Base-by-base conservation (phyloP, 2,329 filamentous ascomycete genomes). In the Neoscytalidium dimidiatum region DNA sequence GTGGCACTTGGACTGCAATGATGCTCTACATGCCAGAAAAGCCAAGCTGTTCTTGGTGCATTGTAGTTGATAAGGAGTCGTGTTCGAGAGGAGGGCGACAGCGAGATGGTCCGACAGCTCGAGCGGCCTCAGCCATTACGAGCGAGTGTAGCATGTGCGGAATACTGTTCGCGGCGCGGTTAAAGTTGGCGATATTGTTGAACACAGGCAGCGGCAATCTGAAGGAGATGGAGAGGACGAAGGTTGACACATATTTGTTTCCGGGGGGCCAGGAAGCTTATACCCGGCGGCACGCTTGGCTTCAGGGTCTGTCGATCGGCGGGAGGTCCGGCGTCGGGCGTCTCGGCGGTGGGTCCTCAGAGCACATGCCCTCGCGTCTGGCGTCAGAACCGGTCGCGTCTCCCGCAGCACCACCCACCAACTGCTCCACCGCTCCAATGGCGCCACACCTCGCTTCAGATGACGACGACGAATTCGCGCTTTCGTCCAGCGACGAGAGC, bases 391-490 rank as follows among this genome's bases (percentile, higher is more conserved):
- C 26, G 4, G 23, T 31, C 14, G 48, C 26, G 26, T 29, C 26
- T 51, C 21, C 48, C 21, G 14, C n/a, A 31, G 23, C 48, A 29
- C 26, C 44, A 14, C 21, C 48, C 48, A 29, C 48, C 21, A 5
- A 21, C 44, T 28, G 44, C 44, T 48, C 44, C 44, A 28, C 44
- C 23, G 23, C 26, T 7, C 29, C 48, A 51, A 51, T 51, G 48
- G 26, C 48, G 48, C 48, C 48, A 29, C 48, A n/a, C 23, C 48
- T n/a, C 3, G 7, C 11, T 17, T 28, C 35, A 13, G 35, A 62
- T 14, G 64, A 65, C 13, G 69, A 70, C 38, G 69, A 72, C 41
- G 71, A 72, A 8, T 73, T 71, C 28, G 71, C 69, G 14, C 63
- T 73, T 7, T 67, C 65, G 3, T 70, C 71, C 1, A 67, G 64